Conservation (phyloP, 441 rosid species). For the Eutrema salsugineum region DNA sequence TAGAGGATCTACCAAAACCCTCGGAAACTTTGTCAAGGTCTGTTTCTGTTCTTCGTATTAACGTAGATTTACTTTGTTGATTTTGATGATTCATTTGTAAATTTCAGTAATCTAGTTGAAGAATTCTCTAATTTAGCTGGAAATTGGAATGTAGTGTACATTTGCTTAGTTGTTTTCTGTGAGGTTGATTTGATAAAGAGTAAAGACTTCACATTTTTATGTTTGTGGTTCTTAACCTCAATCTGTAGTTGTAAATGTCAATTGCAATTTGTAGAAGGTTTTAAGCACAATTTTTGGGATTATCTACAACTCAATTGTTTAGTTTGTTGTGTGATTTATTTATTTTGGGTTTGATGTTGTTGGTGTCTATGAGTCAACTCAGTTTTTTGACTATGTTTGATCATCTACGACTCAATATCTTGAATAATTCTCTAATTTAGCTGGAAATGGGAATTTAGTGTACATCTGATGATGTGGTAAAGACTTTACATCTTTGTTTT, state of each 20-base stretch:
- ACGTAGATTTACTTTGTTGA: no score
- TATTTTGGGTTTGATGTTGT: no score
- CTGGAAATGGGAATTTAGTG: not conserved
- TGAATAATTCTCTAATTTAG: not conserved
- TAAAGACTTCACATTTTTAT: not conserved
- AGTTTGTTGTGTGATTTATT: no score
- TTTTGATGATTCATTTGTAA: no score
- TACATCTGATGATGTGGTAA: not conserved
- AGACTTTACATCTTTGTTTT: not conserved
- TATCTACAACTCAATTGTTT: no score
- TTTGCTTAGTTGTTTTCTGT: not conserved
- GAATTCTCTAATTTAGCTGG: not conserved
- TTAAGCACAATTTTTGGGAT: no score
- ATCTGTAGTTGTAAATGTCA: not conserved
- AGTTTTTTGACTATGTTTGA: no score
- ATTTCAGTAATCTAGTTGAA: no score
- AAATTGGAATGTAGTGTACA: not conserved
- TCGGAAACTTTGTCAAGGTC: constrained; percentile 84
- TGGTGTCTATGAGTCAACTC: no score
- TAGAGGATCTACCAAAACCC: constrained; percentile 80
- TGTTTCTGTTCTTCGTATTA: not conserved
- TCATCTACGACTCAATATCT: no score
- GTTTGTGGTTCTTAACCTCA: not conserved
- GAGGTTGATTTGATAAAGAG: not conserved
- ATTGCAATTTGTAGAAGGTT: not conserved